Evolutionary conservation across 139 green algal species (phyloP).

Genomic region (Chlorella sp.): DNA sequence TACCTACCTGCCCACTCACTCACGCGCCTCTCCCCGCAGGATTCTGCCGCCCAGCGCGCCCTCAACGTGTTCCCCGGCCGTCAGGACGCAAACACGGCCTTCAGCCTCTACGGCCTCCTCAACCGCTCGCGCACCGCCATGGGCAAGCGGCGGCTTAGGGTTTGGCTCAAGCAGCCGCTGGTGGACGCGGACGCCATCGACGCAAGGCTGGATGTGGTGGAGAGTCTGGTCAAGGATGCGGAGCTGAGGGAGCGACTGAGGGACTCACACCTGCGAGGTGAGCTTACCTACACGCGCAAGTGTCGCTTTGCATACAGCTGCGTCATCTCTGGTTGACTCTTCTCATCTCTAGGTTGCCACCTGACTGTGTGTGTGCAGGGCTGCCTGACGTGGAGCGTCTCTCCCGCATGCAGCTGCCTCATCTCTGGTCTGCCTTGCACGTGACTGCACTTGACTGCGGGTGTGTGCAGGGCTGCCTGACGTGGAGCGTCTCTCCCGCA

Average conservation of each 20-base stretch:
- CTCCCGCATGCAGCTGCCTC: too few relatives aligned
- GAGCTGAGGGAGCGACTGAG: slow-evolving; percentile 67
- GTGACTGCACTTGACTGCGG: too few relatives aligned
- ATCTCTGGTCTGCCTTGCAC: too few relatives aligned
- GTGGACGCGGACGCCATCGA: slow-evolving; percentile 59
- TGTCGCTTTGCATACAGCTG: too few relatives aligned
- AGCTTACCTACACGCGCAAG: too few relatives aligned
- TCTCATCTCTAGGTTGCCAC: too few relatives aligned
- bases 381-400: too few relatives aligned
- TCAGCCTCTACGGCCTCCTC: slow-evolving; percentile 87
- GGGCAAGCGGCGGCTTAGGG: slow-evolving; percentile 74
- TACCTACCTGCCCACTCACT: too few relatives aligned
- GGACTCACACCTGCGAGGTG: slow-evolving; percentile 38
- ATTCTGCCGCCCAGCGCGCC: slow-evolving; percentile 69
- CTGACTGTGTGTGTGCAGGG: too few relatives aligned
- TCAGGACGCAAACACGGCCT: slow-evolving; percentile 62
- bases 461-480: too few relatives aligned
- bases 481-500: too few relatives aligned
- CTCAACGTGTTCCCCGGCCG: slow-evolving; percentile 84
- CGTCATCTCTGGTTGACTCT: too few relatives aligned
- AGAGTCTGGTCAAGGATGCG: slow-evolving; percentile 65
- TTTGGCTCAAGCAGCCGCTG: slow-evolving; percentile 89
- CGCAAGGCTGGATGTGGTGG: slow-evolving; percentile 75
- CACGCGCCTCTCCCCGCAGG: slow-evolving; percentile 8
- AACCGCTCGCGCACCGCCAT: slow-evolving; percentile 83